Evolutionary conservation across 371 early-diverging fungal species (phyloP).

Genomic region (Mortierella sp.): DNA sequence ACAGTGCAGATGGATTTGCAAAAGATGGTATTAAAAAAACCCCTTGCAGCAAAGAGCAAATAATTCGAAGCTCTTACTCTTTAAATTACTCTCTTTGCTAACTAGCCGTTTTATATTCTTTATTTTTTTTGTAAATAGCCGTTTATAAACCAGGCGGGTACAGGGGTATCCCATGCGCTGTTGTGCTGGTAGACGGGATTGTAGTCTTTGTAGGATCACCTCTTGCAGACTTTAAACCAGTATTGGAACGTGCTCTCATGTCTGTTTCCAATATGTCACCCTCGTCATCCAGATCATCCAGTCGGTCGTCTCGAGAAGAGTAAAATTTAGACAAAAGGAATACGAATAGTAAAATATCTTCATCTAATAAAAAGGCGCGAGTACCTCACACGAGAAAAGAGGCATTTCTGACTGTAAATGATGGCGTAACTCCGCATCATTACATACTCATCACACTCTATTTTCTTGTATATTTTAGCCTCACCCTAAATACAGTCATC

Average conservation of each 20-base stretch:
- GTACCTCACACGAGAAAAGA: not conserved
- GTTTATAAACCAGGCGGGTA: slow-evolving; percentile 45
- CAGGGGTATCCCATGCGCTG: slow-evolving; percentile 47
- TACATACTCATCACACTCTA: too few species aligned
- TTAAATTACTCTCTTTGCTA: too few species aligned
- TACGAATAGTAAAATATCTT: not conserved
- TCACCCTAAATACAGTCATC: too few species aligned
- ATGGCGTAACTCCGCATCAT: slow-evolving; percentile 10
- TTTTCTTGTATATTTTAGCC: too few species aligned
- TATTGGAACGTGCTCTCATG: slow-evolving; percentile 28
- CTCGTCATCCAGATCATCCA: slow-evolving; percentile 2
- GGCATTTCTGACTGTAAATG: not conserved
- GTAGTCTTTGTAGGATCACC: slow-evolving; percentile 51
- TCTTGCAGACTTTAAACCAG: slow-evolving; percentile 28
- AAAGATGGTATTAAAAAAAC: slow-evolving; percentile 28
- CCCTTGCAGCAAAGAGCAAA: not conserved
- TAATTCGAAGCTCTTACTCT: not conserved
- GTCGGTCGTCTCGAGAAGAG: slow-evolving; percentile 29
- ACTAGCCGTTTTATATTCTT: not conserved
- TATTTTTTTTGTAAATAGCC: slow-evolving; percentile 17
- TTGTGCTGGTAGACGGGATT: slow-evolving; percentile 40
- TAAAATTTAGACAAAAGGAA: not conserved
- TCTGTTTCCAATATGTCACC: slow-evolving; percentile 13
- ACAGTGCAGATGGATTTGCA: slow-evolving; percentile 52
- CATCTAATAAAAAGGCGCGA: not conserved